A percentile compares a stretch with the other conserved stretches of the same genome.
Evolutionary conservation across 2,329 filamentous ascomycete species (phyloP).

Genomic region (Neophaeococcomyces aloes): DNA sequence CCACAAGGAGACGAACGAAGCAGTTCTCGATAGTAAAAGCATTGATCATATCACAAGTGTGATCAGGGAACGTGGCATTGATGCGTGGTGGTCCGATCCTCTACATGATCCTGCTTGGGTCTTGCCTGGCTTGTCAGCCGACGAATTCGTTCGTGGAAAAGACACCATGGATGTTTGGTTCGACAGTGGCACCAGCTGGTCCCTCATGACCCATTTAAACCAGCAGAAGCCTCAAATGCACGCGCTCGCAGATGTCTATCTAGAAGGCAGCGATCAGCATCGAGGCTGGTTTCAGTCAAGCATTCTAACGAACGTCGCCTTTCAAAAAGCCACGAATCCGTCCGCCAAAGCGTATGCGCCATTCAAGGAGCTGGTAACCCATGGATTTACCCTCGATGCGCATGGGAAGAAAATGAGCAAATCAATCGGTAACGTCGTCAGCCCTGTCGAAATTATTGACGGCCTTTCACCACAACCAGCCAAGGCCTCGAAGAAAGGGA

Average conservation of each 20-base stretch:
- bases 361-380: constrained; percentile 82
- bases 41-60: constrained; percentile 76
- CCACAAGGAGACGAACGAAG: constrained; percentile 54
- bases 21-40: constrained; percentile 66
- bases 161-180: constrained; percentile 99
- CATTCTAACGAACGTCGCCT: constrained; percentile 71
- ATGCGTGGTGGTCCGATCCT: constrained; percentile 88
- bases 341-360: constrained; percentile 46
- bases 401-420: constrained; percentile 98
- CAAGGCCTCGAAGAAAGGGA: constrained; percentile 41
- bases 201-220: constrained; percentile 30
- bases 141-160: constrained; percentile 53
- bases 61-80: constrained; percentile 66
- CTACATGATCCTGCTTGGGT: constrained; percentile 69
- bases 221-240: constrained; percentile 19
- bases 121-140: constrained; percentile 46
- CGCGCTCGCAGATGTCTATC: constrained; percentile 64
- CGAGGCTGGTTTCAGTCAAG: constrained; percentile 98
- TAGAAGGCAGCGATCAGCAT: constrained; percentile 93
- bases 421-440: constrained; percentile 79
- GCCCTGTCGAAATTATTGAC: constrained; percentile 72
- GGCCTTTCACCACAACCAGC: constrained; percentile 48
- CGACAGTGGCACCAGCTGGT: constrained; percentile 94
- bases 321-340: constrained; percentile 31
- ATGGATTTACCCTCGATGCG: constrained; percentile 85